phyloP scores from a whole-genome alignment of 306 rosid genomes.

The Trifolium repens region DNA sequence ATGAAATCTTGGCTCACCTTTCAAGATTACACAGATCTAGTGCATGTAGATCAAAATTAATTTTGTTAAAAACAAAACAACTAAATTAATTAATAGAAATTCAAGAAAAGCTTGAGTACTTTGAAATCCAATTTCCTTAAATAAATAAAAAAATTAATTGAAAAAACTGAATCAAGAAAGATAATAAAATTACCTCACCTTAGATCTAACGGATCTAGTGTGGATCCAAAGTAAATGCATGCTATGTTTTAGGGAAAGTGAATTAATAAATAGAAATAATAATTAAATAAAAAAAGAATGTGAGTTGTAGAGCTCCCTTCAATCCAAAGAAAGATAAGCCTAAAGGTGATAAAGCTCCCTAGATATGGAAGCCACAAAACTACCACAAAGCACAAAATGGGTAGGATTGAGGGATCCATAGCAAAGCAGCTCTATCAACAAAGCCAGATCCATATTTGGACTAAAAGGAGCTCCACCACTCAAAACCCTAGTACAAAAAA shows the following conservation, averaged over 20 bases:
- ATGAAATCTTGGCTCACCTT: too few species aligned
- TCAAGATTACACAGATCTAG: too few species aligned
- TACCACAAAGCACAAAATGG: slow-evolving; percentile 42
- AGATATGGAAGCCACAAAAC: slow-evolving; percentile 84
- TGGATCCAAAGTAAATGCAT: background rate
- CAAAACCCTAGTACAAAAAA: background rate
- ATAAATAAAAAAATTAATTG: background rate
- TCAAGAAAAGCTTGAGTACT: too few species aligned
- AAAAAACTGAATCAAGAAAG: background rate
- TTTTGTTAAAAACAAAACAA: too few species aligned
- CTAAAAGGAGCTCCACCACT: slow-evolving; percentile 88
- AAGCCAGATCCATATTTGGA: slow-evolving; percentile 73
- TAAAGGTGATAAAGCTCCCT: slow-evolving; percentile 67
- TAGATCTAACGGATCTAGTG: background rate
- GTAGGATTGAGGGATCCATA: slow-evolving; percentile 93
- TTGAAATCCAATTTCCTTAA: background rate
- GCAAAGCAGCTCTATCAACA: slow-evolving; percentile 80
- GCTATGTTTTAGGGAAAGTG: background rate
- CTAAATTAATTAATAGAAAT: too few species aligned
- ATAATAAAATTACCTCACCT: background rate
- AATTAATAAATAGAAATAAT: background rate
- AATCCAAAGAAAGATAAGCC: slow-evolving; percentile 88
- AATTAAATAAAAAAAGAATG: background rate
- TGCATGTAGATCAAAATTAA: too few species aligned
- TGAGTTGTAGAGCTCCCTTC: slow-evolving; percentile 96